Base-by-base conservation (phyloP, 2,329 filamentous ascomycete genomes). In the Cercospora janseana region DNA sequence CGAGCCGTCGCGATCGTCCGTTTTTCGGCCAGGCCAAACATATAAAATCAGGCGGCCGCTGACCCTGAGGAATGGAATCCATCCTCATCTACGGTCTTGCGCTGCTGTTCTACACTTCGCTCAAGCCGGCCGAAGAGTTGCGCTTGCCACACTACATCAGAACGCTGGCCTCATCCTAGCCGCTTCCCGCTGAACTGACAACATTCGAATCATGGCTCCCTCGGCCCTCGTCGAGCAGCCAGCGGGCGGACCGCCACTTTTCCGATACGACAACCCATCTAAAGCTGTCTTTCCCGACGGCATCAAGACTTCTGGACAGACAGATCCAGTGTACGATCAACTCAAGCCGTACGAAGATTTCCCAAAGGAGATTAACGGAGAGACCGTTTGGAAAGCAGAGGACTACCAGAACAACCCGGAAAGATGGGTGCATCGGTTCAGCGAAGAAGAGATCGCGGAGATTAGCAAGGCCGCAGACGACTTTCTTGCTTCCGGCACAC, bases 341-440 rank as follows among this genome's bases (percentile, higher is more conserved):
- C 69, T 92, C n/a, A 74, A 72, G 41, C 79, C 85, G 0, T 92
- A 88, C 66, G 74, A 78, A 0, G 76, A 78, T 12, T 92, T 91
- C 62, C 87, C 87, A 34, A 79, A 80, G 52, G 70, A 84, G 53
- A 88, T 91, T 65, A 76, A 76, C 0, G 87, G 87, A 8, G 79
- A 80, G 0, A 91, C 86, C 0, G 81, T 87, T 23, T 93, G 88
- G 88, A 75, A 78, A 46, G 76, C 79, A 4, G 78, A 81, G 23
- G 83, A 87, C 24, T 88, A 83, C 62, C 73, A 72, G 46, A 68
- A 78, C 56, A 74, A 78, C 60, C 81, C 84, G 0, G 82, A 87
- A 60, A 77, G 77, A 66, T 92, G 87, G 87, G 83, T 83, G 4
- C 86, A 90, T 69, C 71, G 72, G 6, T 87, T 91, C 65, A 83